Base-by-base conservation (phyloP, 257 asterid species). In the Apocynum venetum region DNA sequence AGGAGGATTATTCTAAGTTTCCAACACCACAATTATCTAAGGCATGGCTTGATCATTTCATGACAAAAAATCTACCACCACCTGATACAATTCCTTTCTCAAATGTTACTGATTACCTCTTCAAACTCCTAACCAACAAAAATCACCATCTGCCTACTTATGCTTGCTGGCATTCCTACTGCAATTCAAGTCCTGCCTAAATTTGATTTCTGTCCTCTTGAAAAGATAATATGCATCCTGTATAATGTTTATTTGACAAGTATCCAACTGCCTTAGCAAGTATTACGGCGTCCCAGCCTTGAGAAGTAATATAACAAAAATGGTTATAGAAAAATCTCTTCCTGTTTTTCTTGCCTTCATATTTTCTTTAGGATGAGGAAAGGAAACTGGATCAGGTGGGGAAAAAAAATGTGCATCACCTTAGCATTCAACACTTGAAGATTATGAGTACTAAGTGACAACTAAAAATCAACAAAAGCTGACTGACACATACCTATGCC, bases 401-500 rank as follows among this genome's bases (percentile, higher is more conserved):
- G 47, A 60, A 13, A 67, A 63, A 53, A 77, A 74, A 47, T 48
- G 12, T 43, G 19, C 44, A 10, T n/a, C 66, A 20, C 25, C 59
- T 77, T 7, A 48, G 25, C 14, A 49, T 67, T 56, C 53, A 4
- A 31, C 48, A 61, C 52, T 36, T 72, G 51, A 73, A 47, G 73
- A 15, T 55, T 25, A 77, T 48, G 14, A 49, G 35, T 47, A 40
- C 4, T 7, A 71, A 36, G 1, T 53, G 74, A 63, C 68, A 40
- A 60, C 43, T 73, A n/a, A 6, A 53, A 5, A 51, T 35, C 10
- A 48, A 38, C 17, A 65, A 36, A 53, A 68, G 44, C 9, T 36
- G 64, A 67, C 9, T 36, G 64, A 67, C 74, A 36, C 69, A 78
- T 89, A 95, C 99, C 99, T 76, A 95, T 90, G 79, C 97, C 99